Base-by-base conservation (phyloP, 2,329 filamentous ascomycete genomes). In the Ilyonectria sp. region DNA sequence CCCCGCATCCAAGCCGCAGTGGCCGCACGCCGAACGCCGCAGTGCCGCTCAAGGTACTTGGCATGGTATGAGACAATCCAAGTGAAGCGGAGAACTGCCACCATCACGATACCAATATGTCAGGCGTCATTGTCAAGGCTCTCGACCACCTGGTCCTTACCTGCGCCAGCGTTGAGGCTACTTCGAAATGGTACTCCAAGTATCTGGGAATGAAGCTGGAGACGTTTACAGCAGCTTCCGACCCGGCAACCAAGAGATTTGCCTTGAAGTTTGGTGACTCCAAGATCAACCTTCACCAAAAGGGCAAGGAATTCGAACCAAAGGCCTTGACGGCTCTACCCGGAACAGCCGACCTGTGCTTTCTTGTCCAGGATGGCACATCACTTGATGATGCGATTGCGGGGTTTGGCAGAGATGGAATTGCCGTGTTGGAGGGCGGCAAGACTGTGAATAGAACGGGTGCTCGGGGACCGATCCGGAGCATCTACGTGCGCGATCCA, bases 81-180 rank as follows among this genome's bases (percentile, higher is more conserved):
- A 33, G 31, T 33, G 31, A 10, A 11, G 31, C 31, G 11, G 8
- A 33, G 31, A 33, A 33, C 11, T 9, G 11, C 31, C 11, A 13
- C 44, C 44, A 26, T 26, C 44, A 29, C 23, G 23, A 50, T 10
- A 50, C 21, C 47, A n/a, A n/a, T 15, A 50, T 50, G 47, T 29
- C 47, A n/a, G 23, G 13, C 26, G 47, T 50, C 1, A 61, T 75
- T 23, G 80, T 84, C 65, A 82, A 79, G 59, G 84, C 86, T 11
- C 80, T 91, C 15, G 89, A 91, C 76, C 89, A 91, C 71, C 78
- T 91, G 7, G 89, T 91, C 67, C 82, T 91, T 17, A 91, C 89
- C 1, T 88, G 88, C 65, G 79, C 81, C 47, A 83, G 83, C 65
- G 82, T 90, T 6, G 75, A 82, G 7, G 79, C 79, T 10, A 88